These are phyloP conservation scores for Trametes gibbosa DNA, from an alignment of 768 basidiomycete species.

Conservation along the genomic window DNA sequence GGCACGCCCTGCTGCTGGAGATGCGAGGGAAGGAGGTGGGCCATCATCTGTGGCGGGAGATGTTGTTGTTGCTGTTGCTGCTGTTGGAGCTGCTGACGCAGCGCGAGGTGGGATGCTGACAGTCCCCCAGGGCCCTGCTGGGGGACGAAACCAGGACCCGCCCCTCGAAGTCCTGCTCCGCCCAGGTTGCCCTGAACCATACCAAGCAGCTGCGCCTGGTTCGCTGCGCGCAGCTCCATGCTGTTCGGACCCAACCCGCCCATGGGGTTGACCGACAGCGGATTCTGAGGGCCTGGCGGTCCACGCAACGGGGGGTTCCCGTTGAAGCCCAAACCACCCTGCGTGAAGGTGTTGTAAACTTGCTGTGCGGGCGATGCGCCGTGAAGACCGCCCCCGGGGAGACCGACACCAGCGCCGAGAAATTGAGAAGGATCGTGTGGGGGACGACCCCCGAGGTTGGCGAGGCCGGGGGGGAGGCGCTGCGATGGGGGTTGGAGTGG, in stretches of 20 bases:
- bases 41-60: conserved; percentile 55
- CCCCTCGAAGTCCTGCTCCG: conserved; percentile 43
- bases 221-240: conserved; percentile 52
- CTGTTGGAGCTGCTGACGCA: conserved; percentile 43
- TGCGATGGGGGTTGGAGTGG: conserved; percentile 43
- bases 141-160: conserved; percentile 46
- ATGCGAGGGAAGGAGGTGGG: conserved; percentile 51
- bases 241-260: conserved; percentile 52
- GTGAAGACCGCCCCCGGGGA: conserved; percentile 44
- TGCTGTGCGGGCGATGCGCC: conserved; percentile 40
- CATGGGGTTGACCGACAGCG: conserved; percentile 47
- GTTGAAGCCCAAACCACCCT: conserved; percentile 29
- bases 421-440: conserved; percentile 77
- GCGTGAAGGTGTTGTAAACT: conserved; percentile 53
- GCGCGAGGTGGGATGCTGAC: conserved; percentile 39
- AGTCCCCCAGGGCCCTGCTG: conserved; percentile 43
- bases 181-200: conserved; percentile 44
- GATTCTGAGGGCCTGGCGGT: conserved; percentile 44
- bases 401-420: conserved; percentile 28
- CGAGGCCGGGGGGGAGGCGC: conserved; percentile 75
- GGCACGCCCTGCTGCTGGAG: conserved; percentile 59
- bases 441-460: conserved; percentile 78
- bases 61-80: conserved; percentile 51
- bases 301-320: conserved; percentile 47
- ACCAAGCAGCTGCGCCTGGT: conserved; percentile 47